Conservation (phyloP, 148 eudicot genomes). For the Amaranthus hypochondriacus region DNA sequence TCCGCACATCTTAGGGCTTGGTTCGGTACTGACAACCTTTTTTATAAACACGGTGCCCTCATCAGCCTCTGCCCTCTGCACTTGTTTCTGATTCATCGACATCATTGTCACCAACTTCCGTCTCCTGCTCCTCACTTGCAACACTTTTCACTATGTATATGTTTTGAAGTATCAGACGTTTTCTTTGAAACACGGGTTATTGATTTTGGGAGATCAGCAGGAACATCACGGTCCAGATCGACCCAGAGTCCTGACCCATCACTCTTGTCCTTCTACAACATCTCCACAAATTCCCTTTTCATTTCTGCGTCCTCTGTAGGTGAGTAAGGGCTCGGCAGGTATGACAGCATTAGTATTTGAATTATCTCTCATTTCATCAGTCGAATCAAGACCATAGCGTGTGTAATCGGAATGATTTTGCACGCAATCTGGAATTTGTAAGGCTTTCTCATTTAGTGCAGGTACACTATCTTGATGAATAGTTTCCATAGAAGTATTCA, state of each 20-base stretch:
- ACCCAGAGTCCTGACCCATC: constrained; percentile 8
- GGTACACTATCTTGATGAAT: constrained; percentile 6
- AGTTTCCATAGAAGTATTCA: not conserved
- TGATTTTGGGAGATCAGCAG: constrained; percentile 27
- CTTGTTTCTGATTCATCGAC: too few species aligned
- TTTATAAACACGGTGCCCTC: too few species aligned
- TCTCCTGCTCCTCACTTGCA: too few species aligned
- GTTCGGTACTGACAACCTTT: too few species aligned
- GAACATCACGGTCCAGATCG: not conserved
- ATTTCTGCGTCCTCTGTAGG: too few species aligned
- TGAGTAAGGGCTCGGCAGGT: too few species aligned
- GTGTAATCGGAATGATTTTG: constrained; percentile 45
- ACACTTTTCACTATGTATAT: too few species aligned
- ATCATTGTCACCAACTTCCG: too few species aligned
- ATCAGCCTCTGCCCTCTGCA: too few species aligned
- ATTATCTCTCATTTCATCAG: constrained; percentile 25
- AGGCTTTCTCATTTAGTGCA: constrained; percentile 13
- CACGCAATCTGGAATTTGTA: constrained; percentile 40
- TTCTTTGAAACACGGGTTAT: constrained; percentile 41
- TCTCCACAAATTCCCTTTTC: constrained; percentile 20
- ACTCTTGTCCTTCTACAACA: constrained; percentile 18
- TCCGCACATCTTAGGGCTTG: too few species aligned
- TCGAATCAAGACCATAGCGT: constrained; percentile 41
- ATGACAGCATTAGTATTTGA: constrained; percentile 22
- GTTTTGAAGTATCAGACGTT: constrained; percentile 23